Conservation (phyloP, 1,284 basidiomycete species). For the Sanguinoderma infundibulare region DNA sequence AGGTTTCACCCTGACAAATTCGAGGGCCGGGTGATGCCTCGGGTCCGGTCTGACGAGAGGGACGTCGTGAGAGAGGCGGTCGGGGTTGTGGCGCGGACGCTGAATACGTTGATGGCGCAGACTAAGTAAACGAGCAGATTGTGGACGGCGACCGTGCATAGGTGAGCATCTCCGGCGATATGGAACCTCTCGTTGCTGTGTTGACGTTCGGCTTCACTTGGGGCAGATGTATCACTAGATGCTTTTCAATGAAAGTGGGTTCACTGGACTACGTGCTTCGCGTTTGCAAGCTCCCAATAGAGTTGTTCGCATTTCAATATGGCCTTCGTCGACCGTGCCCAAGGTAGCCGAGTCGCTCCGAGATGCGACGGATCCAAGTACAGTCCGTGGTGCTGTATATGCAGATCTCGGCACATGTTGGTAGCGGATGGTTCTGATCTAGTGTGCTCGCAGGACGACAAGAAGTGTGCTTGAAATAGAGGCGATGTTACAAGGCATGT, state of each 20-base stretch:
- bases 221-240: background rate
- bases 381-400: too few relatives aligned
- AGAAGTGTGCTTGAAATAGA: too few relatives aligned
- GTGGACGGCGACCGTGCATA: background rate
- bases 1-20: constrained; percentile 90
- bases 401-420: too few relatives aligned
- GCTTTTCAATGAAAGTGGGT: background rate
- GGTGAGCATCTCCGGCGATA: background rate
- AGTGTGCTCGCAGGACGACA: too few relatives aligned
- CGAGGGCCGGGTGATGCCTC: constrained; percentile 69
- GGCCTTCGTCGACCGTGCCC: too few relatives aligned
- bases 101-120: constrained; percentile 31
- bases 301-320: too few relatives aligned
- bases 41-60: constrained; percentile 64
- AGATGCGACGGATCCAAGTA: too few relatives aligned
- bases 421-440: too few relatives aligned
- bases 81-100: constrained; percentile 55
- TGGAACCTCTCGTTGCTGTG: background rate
- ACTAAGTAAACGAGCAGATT: constrained; percentile 2
- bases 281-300: too few relatives aligned
- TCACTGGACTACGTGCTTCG: too few relatives aligned
- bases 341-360: too few relatives aligned
- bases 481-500: too few relatives aligned
- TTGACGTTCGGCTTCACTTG: background rate
- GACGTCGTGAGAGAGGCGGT: constrained; percentile 78